Evolutionary conservation across 2,329 filamentous ascomycete genomes (phyloP), one percentile per base, ranked within the genome.

Genomic region (Sporothrix protearum): DNA sequence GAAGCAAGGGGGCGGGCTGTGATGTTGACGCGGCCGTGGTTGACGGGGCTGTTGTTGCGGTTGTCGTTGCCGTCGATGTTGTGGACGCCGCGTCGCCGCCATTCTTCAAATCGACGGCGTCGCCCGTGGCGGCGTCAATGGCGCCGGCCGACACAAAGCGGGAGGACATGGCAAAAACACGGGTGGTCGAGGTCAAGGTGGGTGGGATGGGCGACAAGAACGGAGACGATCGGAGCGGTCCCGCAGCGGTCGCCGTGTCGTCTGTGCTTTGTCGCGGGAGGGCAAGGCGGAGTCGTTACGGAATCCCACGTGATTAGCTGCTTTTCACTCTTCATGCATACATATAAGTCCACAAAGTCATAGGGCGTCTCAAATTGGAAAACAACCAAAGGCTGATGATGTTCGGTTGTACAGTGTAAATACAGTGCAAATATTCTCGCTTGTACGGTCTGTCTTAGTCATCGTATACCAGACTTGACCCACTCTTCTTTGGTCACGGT

Each of bases 131-230:
- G 71, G 81, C 78, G 73, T 83, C 79, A 63, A 88, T 87, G 3
- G 83, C 84, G 51, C 87, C 87, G 51, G 81, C 83, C 0, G 86
- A 87, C 22, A 88, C 82, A 78, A 89, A 89, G 16, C 86, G 85
- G 57, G 82, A 83, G 0, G 85, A 80, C 86, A 87, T 88, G n/a
- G n/a, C n/a, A n/a, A n/a, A n/a, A n/a, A n/a, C n/a, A n/a, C n/a
- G n/a, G n/a, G n/a, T n/a, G n/a, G n/a, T n/a, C n/a, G n/a, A n/a
- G n/a, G n/a, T n/a, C n/a, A n/a, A n/a, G n/a, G n/a, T n/a, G n/a
- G n/a, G n/a, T n/a, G n/a, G n/a, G n/a, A n/a, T n/a, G n/a, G n/a
- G n/a, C n/a, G n/a, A n/a, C n/a, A n/a, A n/a, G n/a, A n/a, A n/a
- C n/a, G n/a, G n/a, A n/a, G n/a, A n/a, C n/a, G n/a, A n/a, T n/a